Evolutionary conservation across 306 rosid species (phyloP), one percentile per base, ranked within the genome.

Genomic region (Clitoria ternatea): DNA sequence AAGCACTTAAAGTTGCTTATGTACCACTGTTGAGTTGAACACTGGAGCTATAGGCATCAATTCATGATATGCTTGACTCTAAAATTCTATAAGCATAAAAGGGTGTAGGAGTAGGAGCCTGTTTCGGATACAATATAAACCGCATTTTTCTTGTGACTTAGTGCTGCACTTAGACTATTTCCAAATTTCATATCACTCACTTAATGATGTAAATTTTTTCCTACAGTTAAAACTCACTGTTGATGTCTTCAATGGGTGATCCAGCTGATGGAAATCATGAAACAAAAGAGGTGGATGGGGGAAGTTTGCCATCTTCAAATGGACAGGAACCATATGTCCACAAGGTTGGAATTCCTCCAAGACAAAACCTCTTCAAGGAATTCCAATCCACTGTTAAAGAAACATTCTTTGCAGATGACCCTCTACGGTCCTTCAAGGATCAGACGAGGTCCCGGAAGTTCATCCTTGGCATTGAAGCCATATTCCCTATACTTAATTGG

Each of bases 401-500:
- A 79, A 93, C 98, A 15, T 82, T 93, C 60, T 93, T 93, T 27
- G 60, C 97, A 0, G 97, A 93, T 48, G 97, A 93, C 73, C 97
- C 98, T 65, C 82, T 93, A 5, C 83, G 94, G 33, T 32, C 88
- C 45, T 90, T 93, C 85, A 93, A 90, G 77, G 96, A 93, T 73
- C 97, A 90, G 71, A 0, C 94, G 0, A 84, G 70, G 75, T 88
- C 94, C 6, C 78, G 89, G 64, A 93, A 90, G 80, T 63, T 90
- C n/a, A 20, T 90, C 76, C 81, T 90, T 0, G 97, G 97, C 66
- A 45, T 90, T 59, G 89, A 90, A 80, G 88, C 94, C 29, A 54
- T 93, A 55, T 93, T 93, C 66, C 98, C 98, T 22, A 86, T 93
- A 62, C 40, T 90, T 64, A 81, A 82, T 44, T 93, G 98, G 98